phyloP scores from a whole-genome alignment of 139 green algal species.

The Chlorella sp. region DNA sequence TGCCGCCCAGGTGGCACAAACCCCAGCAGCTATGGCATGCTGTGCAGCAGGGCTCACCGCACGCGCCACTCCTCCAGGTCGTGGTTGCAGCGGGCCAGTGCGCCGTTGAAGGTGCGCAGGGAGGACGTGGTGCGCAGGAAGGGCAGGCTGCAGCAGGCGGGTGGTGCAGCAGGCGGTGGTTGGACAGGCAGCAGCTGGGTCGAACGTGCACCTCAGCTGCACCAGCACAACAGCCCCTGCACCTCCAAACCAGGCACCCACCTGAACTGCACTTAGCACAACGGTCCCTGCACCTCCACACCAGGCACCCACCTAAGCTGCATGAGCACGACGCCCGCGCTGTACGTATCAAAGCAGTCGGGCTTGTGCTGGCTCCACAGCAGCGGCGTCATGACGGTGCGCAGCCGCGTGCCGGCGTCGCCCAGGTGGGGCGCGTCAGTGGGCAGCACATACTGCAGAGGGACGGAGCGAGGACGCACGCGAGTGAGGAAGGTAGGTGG shows the following conservation, averaged over 20 bases:
- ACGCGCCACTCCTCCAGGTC: constrained; percentile 79
- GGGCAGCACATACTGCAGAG: constrained; percentile 74
- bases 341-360: constrained; percentile 94
- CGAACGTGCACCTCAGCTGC: no score
- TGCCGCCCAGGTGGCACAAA: neutral
- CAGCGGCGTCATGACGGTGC: constrained; percentile 76
- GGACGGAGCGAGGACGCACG: no score
- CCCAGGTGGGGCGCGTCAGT: constrained; percentile 73
- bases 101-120: constrained; percentile 72
- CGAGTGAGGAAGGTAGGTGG: no score
- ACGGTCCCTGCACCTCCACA: no score
- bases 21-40: neutral
- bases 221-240: no score
- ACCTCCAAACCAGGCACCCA: no score
- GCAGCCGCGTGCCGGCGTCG: constrained; percentile 52
- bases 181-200: neutral
- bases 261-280: no score
- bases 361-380: constrained; percentile 87
- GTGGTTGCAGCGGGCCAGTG: constrained; percentile 59
- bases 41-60: neutral
- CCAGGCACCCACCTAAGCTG: constrained; percentile 59
- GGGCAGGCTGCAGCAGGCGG: constrained; percentile 49
- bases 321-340: constrained; percentile 40
- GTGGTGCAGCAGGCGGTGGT: neutral
- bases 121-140: constrained; percentile 62